Evolutionary conservation across 2,329 filamentous ascomycete genomes (phyloP), one percentile per base, ranked within the genome.

Genomic region (Xylariaceae sp.): DNA sequence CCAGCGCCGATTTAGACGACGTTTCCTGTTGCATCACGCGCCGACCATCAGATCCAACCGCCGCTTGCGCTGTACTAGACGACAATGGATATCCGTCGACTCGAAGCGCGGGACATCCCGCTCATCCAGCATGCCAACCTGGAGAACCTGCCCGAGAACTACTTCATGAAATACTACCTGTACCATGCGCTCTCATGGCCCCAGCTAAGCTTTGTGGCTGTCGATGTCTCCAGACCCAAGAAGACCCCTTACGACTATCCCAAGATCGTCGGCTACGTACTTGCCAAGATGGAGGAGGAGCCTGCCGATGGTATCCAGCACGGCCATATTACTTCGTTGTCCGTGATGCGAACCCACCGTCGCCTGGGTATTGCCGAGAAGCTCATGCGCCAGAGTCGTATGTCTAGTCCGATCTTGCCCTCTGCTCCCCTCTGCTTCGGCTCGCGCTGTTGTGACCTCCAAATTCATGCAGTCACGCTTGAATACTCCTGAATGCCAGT

Each of bases 91-190:
- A 96, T 99, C 77, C 88, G 93, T 66, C 80, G 94, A 65, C 86
- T 99, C 67, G 88, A 85, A 66, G 81, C 90, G 65, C 88, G 86
- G 64, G 90, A 95, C 77, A 89, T 95, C 66, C 90, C 90, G 66
- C 87, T 94, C 73, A 92, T 99, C 73, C 94, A 99, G 79, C 92
- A 95, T 76, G 93, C 93, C 73, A 97, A 99, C 81, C 92, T 99
- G 74, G 96, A 95, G 75, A 99, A 99, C 80, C 84, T 99, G 56
- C 94, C 94, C 66, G 94, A 99, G 77, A 99, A 99, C 82, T 99
- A 99, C 84, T 97, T 97, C 76, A 90, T 96, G 78, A 99, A 99
- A 83, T 99, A 99, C 83, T 99, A 99, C 80, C 87, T 99, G 72
- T 99, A 99, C 84, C 94, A 99, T 77, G 92, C 93, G 13, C 86